Base-by-base conservation (phyloP, 306 rosid species). In the Bauhinia variegata region DNA sequence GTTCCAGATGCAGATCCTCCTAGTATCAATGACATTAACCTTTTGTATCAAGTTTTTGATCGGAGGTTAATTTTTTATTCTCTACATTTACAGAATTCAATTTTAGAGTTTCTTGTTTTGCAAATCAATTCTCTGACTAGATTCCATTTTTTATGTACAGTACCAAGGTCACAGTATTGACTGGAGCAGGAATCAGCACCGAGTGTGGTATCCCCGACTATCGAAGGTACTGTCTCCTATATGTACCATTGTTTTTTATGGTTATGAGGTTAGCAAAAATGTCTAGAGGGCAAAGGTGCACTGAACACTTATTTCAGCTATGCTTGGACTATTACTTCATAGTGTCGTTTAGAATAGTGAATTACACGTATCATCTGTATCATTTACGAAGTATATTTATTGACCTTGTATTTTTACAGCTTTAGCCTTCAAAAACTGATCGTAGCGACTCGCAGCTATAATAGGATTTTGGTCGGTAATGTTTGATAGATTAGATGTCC, bases 131-230 rank as follows among this genome's bases (percentile, higher is more conserved):
- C 10, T 36, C 74, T 74, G 9, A 63, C 58, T 51, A 31, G 68
- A 14, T 71, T 65, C 64, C 38, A 52, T 67, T 53, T 59, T 59
- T 66, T 51, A 79, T 67, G 11, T 79, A 60, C 82, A 92, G 98
- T 74, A 82, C 74, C 60, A 92, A 76, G 69, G 88, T 92, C 33
- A 68, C 75, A 43, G 91, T 89, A 54, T 73, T 92, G 85, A 89
- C 95, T 30, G 96, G 96, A 78, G 96, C 96, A 54, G 96, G 98
- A 61, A 84, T 92, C 34, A 92, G 98, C 73, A 92, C 98, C n/a
- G 95, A 92, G 62, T 92, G 91, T 58, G 98, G 98, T 30, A 92
- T 92, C 83, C 96, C 96, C 37, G 98, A 92, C 76, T 92, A 92
- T 65, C 87, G 95, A 87, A 91, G 97, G 96, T 91, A 71, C 60